phyloP scores from a whole-genome alignment of 2,329 filamentous ascomycete species.

The Diaporthe citriasiana region DNA sequence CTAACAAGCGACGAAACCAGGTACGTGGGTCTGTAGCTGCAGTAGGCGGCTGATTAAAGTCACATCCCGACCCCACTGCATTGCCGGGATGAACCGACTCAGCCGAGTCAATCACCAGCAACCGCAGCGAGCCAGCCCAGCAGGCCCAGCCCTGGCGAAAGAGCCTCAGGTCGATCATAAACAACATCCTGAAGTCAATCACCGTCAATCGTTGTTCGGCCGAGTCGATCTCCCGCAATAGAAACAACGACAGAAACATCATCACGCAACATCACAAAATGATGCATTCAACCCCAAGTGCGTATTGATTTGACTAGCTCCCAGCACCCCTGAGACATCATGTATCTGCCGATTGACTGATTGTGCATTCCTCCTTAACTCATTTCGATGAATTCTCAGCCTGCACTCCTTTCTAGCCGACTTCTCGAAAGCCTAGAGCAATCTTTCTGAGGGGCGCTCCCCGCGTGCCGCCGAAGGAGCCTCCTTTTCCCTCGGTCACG shows the following conservation, averaged over 20 bases:
- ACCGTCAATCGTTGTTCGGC: neutral
- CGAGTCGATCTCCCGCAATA: conserved; percentile 17
- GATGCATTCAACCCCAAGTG: neutral
- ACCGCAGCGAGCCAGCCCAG: no score
- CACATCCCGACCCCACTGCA: conserved; percentile 37
- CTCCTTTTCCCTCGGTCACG: conserved; percentile 38
- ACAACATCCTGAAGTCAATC: conserved; percentile 26
- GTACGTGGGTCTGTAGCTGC: neutral
- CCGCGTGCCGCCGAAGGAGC: conserved; percentile 32
- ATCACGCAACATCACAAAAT: neutral
- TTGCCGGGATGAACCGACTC: conserved; percentile 9
- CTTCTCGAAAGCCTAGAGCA: conserved; percentile 16
- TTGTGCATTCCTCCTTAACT: neutral
- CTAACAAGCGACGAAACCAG: conserved; percentile 26
- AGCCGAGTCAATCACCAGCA: neutral
- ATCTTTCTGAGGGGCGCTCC: conserved; percentile 15
- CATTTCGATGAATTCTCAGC: neutral
- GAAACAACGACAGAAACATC: neutral
- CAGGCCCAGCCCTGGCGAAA: conserved; percentile 5
- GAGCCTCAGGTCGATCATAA: conserved; percentile 40
- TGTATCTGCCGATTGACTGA: neutral
- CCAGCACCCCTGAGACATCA: neutral
- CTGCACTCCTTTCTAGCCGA: neutral
- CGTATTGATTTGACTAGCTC: neutral
- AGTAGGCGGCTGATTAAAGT: conserved; percentile 40